A percentile compares a stretch with the other conserved stretches of the same genome.
Conservation (phyloP, 2,329 filamentous ascomycete species). For the Chaetomium sp. region DNA sequence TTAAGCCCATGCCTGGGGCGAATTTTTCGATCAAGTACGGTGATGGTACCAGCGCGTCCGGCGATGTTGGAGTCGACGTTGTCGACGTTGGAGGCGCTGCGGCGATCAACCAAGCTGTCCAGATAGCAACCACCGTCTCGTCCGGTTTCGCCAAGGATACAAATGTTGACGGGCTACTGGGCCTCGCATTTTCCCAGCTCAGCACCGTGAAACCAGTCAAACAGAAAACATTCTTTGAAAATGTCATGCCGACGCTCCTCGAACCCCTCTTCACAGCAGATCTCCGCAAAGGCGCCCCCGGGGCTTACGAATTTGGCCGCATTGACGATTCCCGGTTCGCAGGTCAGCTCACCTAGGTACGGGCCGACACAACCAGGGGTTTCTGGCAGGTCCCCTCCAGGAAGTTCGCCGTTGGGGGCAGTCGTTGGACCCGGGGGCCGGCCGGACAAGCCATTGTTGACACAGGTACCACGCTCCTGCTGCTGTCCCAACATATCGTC, state of each 20-base stretch:
- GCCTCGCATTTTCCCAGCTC: conserved; percentile 58
- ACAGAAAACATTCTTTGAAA: conserved; percentile 71
- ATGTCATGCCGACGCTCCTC: conserved; percentile 53
- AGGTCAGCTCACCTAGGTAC: conserved; percentile 55
- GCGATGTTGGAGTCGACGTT: conserved; percentile 60
- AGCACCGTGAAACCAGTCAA: conserved; percentile 57
- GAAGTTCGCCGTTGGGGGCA: conserved; percentile 48
- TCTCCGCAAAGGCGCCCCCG: conserved; percentile 52
- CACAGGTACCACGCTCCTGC: conserved; percentile 57
- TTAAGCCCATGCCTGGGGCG: conserved; percentile 34
- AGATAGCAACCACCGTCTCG: conserved; percentile 56
- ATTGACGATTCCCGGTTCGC: conserved; percentile 59
- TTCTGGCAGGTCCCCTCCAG: conserved; percentile 63
- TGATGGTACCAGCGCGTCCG: conserved; percentile 56
- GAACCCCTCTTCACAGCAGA: conserved; percentile 66
- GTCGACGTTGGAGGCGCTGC: conserved; percentile 61
- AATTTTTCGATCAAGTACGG: conserved; percentile 63
- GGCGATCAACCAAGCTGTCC: conserved; percentile 57
- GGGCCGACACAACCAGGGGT: conserved; percentile 54
- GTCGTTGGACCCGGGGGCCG: conserved; percentile 10
- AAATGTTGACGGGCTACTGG: conserved; percentile 62
- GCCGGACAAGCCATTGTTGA: conserved; percentile 46
- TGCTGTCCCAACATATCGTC: conserved; percentile 49
- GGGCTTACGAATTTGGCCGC: conserved; percentile 67
- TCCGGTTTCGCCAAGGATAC: conserved; percentile 51